phyloP scores from a whole-genome alignment of 2,329 filamentous ascomycete genomes.

The Colletotrichum agaves region DNA sequence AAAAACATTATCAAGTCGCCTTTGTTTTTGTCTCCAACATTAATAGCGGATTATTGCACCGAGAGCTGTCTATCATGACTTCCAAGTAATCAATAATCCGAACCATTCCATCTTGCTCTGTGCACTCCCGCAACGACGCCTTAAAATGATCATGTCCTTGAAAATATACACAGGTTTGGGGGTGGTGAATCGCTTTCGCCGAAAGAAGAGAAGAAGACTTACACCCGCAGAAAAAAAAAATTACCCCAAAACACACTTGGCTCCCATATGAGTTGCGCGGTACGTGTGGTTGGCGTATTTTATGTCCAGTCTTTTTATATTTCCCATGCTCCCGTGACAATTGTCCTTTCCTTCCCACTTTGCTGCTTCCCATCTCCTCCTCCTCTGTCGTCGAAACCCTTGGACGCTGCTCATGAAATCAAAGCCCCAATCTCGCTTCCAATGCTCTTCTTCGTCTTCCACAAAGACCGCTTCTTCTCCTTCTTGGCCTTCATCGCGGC shows the following conservation, averaged over 20 bases:
- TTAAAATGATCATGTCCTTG: constrained; percentile 18
- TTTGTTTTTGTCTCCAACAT: constrained; percentile 28
- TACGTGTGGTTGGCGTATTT: not conserved
- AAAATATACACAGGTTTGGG: constrained; percentile 31
- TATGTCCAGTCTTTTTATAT: constrained; percentile 35
- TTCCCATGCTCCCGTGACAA: constrained; percentile 1
- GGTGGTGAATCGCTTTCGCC: not conserved
- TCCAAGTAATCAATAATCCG: constrained; percentile 20
- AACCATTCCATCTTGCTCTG: constrained; percentile 25
- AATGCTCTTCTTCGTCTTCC: constrained; percentile 70
- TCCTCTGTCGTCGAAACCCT: too few relatives aligned
- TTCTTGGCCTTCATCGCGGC: constrained; percentile 76
- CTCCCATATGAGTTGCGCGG: not conserved
- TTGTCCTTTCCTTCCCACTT: not conserved
- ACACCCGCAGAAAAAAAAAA: not conserved
- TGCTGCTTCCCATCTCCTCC: not conserved
- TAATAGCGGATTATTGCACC: constrained; percentile 33
- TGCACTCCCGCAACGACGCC: constrained; percentile 16
- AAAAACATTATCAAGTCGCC: too few relatives aligned
- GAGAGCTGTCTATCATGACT: constrained; percentile 35
- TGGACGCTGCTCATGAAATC: constrained; percentile 47
- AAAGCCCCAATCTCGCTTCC: constrained; percentile 60
- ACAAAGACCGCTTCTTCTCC: constrained; percentile 74
- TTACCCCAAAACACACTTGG: constrained; percentile 8
- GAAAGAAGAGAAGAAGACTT: not conserved